Conservation (phyloP, 2,329 filamentous ascomycete species). For the Trichoderma gracile region DNA sequence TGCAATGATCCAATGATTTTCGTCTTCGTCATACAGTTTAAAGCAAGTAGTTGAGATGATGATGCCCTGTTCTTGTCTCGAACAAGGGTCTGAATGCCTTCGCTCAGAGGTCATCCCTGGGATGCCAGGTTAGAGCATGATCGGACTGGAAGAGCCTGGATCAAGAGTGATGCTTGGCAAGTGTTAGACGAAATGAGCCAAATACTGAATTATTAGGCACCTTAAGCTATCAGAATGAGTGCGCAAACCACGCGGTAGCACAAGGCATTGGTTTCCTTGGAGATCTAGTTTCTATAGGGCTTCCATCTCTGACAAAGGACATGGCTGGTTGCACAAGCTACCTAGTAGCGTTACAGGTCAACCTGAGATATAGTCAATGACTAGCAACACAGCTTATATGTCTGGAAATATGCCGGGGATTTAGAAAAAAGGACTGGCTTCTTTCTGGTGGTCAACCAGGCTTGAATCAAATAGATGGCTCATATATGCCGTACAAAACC, state of each 20-base stretch:
- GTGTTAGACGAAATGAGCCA: too few relatives aligned
- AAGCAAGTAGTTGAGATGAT: not conserved
- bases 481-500: constrained; percentile 11
- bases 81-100: not conserved
- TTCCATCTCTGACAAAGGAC: not conserved
- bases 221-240: not conserved
- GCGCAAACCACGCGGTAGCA: not conserved
- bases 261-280: not conserved
- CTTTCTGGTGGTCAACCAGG: not conserved
- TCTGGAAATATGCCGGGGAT: not conserved
- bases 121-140: not conserved
- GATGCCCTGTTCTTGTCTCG: not conserved
- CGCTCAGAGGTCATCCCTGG: not conserved
- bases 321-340: not conserved
- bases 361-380: constrained; percentile 17
- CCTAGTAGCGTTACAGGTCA: constrained; percentile 19
- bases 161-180: too few relatives aligned
- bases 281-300: not conserved
- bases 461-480: not conserved
- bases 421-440: not conserved
- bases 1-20: not conserved
- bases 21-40: not conserved
- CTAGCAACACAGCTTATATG: too few relatives aligned
- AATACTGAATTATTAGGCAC: too few relatives aligned
- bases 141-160: not conserved